Base-by-base conservation (phyloP, 352 stramenopile genomes). In the Phytopythium helicoides region DNA sequence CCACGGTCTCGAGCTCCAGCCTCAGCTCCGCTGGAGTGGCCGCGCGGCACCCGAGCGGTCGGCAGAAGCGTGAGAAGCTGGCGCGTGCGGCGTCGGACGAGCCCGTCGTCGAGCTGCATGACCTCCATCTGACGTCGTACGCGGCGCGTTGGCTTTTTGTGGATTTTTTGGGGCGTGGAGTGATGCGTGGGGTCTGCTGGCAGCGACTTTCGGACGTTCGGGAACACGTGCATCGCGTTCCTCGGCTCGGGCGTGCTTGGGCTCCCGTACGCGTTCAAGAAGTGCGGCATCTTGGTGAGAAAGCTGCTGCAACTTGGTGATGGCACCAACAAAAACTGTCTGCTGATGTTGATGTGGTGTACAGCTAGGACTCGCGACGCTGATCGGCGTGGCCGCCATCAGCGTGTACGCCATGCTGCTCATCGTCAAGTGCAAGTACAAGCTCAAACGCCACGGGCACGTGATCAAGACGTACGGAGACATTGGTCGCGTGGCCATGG, bases 211-310 rank as follows among this genome's bases (percentile, higher is more conserved):
- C 79, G 79, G 45, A 84, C 68, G 38, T 91, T 91, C 52, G 63
- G 70, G n/a, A 91, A 91, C 53, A 81, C 73, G 19, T 81, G 95
- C 52, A 97, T 98, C 59, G 87, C 83, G 15, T 98, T 98, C 69
- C 73, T 98, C 0, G 92, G 92, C 21, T 95, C 92, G 6, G 92
- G 92, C 25, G 80, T 97, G 10, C 67, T 98, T 19, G 92, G 89
- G 0, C 61, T 97, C 8, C 92, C 92, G 9, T 95, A 89, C 65
- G 92, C 90, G 18, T 97, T 98, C 66, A 82, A 78, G 26, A 75
- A 89, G 51, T 86, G 73, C 28, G 92, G 92, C 22, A 95, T 95
- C 47, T 46, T 97, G 37, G 80, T 46, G 34, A 37, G 31, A 16
- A 35, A 22, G 19, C 14, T 34, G 33, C 31, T 7, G 18, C 10